Base-by-base conservation (phyloP, 2,329 filamentous ascomycete species). In the Cryphonectria nitschkei region DNA sequence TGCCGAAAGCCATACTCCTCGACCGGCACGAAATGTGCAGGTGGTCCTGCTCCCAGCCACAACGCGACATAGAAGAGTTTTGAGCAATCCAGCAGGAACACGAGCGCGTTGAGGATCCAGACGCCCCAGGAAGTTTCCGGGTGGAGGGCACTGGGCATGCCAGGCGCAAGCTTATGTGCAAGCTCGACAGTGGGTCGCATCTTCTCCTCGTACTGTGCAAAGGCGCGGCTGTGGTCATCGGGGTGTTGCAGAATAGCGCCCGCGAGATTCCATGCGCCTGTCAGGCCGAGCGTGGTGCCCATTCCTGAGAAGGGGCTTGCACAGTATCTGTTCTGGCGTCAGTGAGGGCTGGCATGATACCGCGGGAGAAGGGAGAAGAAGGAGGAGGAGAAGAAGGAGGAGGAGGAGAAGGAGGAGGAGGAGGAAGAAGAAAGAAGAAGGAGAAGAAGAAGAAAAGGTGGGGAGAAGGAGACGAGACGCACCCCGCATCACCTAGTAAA, bases 221-320 rank as follows among this genome's bases (percentile, higher is more conserved):
- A 76, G 1, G 78, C 83, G 7, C 75, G 75, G 1, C 72, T 32
- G 14, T 80, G 68, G 56, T 78, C 74, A 14, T 72, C 41, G 0
- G 73, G 73, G 32, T 76, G 72, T 14, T 72, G 72, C 16, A 72
- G 69, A n/a, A 86, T 77, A 63, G 84, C 83, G 2, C 85, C 84
- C 0, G 86, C 86, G 0, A 89, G 80, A 0, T 85, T 78, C 73
- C 87, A 87, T 1, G 84, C 86, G 1, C 82, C 82, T 1, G 82
- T 75, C 32, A 88, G 72, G 2, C 83, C 83, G 3, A 81, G 73
- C 2, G 80, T 82, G 1, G 84, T 86, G 19, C 85, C 85, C 79
- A 85, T 82, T 0, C 86, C 86, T 0, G 83, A 84, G 8, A 83
- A 72, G 2, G 82, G 81, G 0, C 83, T 83, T 0, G 84, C 83